Base-by-base conservation (phyloP, 1,139 yeast species). In the Citeromyces hawaiiensis region DNA sequence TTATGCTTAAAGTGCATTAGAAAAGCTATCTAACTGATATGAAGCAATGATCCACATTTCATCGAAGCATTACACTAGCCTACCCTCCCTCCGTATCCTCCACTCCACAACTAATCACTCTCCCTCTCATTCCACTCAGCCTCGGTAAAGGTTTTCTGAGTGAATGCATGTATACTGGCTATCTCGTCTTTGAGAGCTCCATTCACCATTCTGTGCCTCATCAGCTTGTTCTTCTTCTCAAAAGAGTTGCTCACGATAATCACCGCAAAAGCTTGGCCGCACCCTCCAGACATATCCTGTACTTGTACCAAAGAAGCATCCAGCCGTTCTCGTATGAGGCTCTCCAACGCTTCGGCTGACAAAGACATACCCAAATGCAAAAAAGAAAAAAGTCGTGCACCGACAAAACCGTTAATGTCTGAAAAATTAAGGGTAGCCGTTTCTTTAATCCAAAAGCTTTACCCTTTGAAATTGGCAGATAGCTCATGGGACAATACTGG, bases 401-500 rank as follows among this genome's bases (percentile, higher is more conserved):
- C 19, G n/a, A n/a, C 29, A 46, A 27, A 62, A 23, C 27, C 11
- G 27, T 17, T 14, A 14, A 34, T 16, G 35, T n/a, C 21, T 17
- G n/a, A 16, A 35, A 13, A 18, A 18, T 17, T 38, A 19, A 32
- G 15, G 37, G 19, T 59, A 61, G 71, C 72, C 6, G 68, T 78
- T 16, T 56, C 59, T 33, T 69, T 71, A 3, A 68, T 88, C 43
- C 85, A 86, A 54, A 74, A 71, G 46, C 63, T 76, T 30, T 86
- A 80, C 52, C 95, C 96, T 5, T 59, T 68, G 35, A 70, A 69
- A 40, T 66, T 82, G 44, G 97, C 97, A 0, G 97, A 88, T 50
- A 67, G 68, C 36, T 58, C 88, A 1, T 91, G 97, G 97, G 98
- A 91, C 56, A 88, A 88, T 54, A 86, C 95, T 0, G 97, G 97